Evolutionary conservation across 306 rosid species (phyloP).

Genomic region (Casuarina glauca): DNA sequence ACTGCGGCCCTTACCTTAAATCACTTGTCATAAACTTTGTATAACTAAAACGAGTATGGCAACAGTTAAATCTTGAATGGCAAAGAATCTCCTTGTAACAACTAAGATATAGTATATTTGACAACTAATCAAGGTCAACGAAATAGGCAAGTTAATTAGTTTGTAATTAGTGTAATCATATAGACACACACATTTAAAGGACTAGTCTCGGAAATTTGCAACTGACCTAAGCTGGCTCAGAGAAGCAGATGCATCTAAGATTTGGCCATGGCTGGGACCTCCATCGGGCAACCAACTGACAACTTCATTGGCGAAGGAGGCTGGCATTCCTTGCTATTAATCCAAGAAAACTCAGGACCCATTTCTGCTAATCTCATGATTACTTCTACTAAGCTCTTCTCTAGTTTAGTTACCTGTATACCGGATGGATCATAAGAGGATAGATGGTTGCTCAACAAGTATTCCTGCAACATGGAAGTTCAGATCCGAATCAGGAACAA

Average conservation of each 20-base stretch:
- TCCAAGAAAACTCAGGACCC: background rate
- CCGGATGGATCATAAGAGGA: conserved; percentile 60
- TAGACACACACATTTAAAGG: background rate
- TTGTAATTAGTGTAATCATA: too few relatives aligned
- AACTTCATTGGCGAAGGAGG: conserved; percentile 47
- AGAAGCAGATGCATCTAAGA: conserved; percentile 52
- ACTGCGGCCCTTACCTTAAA: too few relatives aligned
- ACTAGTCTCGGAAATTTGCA: background rate
- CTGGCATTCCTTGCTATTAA: conserved; percentile 43
- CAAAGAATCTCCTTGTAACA: too few relatives aligned
- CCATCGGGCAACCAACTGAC: conserved; percentile 62
- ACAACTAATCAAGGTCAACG: too few relatives aligned
- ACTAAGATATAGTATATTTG: too few relatives aligned
- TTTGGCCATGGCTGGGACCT: conserved; percentile 45
- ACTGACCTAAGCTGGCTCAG: conserved; percentile 59
- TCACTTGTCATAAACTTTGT: too few relatives aligned
- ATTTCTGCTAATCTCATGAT: background rate
- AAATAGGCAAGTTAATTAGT: too few relatives aligned
- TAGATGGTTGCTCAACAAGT: conserved; percentile 50
- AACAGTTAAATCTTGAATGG: too few relatives aligned
- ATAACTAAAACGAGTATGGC: too few relatives aligned
- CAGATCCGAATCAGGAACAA: too few relatives aligned
- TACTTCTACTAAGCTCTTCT: background rate
- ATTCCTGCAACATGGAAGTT: conserved; percentile 38
- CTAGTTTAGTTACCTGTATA: conserved; percentile 42